phyloP scores from a whole-genome alignment of 2,329 filamentous ascomycete genomes.

The Phialophora chinensis region DNA sequence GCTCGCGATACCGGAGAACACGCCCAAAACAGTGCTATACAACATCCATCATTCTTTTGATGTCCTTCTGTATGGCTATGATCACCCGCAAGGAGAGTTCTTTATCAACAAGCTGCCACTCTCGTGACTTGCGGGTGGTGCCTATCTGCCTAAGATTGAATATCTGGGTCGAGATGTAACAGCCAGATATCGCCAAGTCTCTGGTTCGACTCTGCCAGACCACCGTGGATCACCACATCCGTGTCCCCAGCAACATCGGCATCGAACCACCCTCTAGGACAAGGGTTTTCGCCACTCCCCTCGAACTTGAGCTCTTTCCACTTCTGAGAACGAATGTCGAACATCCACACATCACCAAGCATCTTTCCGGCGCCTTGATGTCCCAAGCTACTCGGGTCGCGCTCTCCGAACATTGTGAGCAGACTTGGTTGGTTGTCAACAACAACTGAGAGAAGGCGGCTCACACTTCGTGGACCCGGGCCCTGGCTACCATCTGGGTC shows the following conservation, averaged over 20 bases:
- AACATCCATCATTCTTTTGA: constrained; percentile 3
- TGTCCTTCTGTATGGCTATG: constrained; percentile 8
- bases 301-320: constrained; percentile 42
- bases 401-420: constrained; percentile 61
- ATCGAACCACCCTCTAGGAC: constrained; percentile 60
- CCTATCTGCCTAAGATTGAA: neutral
- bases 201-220: constrained; percentile 59
- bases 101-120: constrained; percentile 19
- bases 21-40: constrained; percentile 11
- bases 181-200: constrained; percentile 59
- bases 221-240: constrained; percentile 56
- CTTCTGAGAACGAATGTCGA: constrained; percentile 43
- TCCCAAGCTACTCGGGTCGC: constrained; percentile 59
- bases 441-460: constrained; percentile 51
- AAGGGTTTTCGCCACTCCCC: constrained; percentile 41
- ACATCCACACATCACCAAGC: constrained; percentile 60
- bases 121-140: neutral
- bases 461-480: constrained; percentile 59
- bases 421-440: constrained; percentile 48
- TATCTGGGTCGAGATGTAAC: constrained; percentile 42
- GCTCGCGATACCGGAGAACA: constrained; percentile 6
- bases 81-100: neutral
- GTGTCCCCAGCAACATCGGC: constrained; percentile 51
- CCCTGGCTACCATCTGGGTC: constrained; percentile 41
- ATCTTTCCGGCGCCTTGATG: constrained; percentile 64